Evolutionary conservation across 1,139 yeast genomes (phyloP), one percentile per base, ranked within the genome.

Genomic region (Kodamaea anthophila): DNA sequence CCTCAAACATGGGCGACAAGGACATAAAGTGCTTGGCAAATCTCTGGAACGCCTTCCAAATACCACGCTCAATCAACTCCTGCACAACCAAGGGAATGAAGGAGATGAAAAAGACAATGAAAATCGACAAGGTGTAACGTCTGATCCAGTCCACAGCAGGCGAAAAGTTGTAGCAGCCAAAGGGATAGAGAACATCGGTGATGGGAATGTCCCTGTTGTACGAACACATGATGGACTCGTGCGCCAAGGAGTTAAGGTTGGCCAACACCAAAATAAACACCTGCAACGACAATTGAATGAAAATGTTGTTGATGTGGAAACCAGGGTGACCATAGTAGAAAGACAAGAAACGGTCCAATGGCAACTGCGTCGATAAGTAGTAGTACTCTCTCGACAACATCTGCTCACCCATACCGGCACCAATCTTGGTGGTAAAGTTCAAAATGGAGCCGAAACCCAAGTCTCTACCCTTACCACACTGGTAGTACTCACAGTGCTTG

Each of bases 341-440:
- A 11, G 97, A 86, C 55, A 91, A 73, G 80, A 91, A 91, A 61
- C 98, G 83, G 60, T 91, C 98, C 47, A 91, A 70, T 35, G 97
- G 98, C 49, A 91, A 75, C 63, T 91, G 98, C 39, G 98, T 91
- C 48, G 97, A 96, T 58, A 91, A 70, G 62, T 91, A 91, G 65
- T 88, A 91, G 68, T 91, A 91, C 64, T 91, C 98, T 70, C 98
- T 84, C 35, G 96, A 87, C 55, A 91, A 71, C 93, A 91, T 88
- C 65, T 91, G 98, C 65, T 91, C 98, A 66, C 98, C 98, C 98
- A 91, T 91, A 83, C 98, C 98, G 52, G 97, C 95, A 72, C 98
- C 98, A 78, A 91, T 91, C 74, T 91, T 91, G 38, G 98, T 91
- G 21, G 97, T 91, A 78, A 91, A 91, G 66, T 91, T 91, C 71